Percentiles rank a stretch among this genome's conserved stretches.
These are phyloP conservation scores for Apiospora hydei DNA, from an alignment of 2,329 filamentous ascomycete genomes.

Conservation along the genomic window DNA sequence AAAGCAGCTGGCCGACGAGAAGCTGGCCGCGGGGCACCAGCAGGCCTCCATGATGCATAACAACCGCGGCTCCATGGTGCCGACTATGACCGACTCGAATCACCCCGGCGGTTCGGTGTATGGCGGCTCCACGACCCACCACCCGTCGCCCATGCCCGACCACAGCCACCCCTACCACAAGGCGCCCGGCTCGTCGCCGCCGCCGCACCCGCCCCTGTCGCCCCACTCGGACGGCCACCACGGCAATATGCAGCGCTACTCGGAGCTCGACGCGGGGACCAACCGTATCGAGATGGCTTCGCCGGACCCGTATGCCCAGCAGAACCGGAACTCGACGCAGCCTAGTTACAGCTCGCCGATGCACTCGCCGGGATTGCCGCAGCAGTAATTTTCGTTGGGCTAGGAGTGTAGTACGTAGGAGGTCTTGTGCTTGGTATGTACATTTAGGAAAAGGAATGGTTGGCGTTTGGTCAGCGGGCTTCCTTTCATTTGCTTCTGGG, in stretches of 20 bases:
- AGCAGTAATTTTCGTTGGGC: conserved; percentile 17
- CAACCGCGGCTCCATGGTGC: background rate
- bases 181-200: conserved; percentile 22
- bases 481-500: background rate
- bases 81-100: background rate
- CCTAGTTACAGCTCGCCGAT: background rate
- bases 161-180: conserved; percentile 26
- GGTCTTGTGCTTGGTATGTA: background rate
- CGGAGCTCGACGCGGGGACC: conserved; percentile 34
- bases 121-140: conserved; percentile 2
- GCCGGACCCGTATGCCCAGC: conserved; percentile 23
- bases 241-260: conserved; percentile 30
- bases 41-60: background rate
- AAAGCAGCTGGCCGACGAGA: conserved; percentile 28
- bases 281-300: conserved; percentile 33
- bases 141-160: conserved; percentile 8
- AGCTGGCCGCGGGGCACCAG: background rate
- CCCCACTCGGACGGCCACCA: conserved; percentile 17
- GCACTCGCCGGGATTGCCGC: conserved; percentile 5
- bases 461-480: background rate
- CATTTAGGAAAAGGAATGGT: background rate
- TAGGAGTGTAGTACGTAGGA: background rate
- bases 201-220: conserved; percentile 3
- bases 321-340: conserved; percentile 10
- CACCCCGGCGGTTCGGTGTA: background rate